Evolutionary conservation across 371 early-diverging fungal species (phyloP), one percentile per base, ranked within the genome.

Genomic region (Cokeromyces recurvatus): DNA sequence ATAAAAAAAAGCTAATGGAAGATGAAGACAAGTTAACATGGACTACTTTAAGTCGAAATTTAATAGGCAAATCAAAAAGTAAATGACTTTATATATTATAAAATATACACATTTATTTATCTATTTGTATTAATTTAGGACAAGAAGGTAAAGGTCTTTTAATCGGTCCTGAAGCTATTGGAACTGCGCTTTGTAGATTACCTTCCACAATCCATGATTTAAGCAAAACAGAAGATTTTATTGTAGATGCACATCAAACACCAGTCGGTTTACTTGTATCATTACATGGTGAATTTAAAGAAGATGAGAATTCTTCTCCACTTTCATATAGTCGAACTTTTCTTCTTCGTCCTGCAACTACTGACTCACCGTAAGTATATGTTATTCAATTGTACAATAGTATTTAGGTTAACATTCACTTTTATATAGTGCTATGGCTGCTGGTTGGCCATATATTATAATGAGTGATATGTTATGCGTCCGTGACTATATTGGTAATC

Each of bases 241-340:
- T 77, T 1, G 48, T 71, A 8, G 84, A 84, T 42, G 81, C 74
- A 8, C 74, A 65, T 47, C 83, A 83, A 53, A 62, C 60, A 15
- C 59, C 59, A 5, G 47, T 46, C 11, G 69, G 68, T 1, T 37
- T 74, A 20, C 21, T 62, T 0, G 35, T 72, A 12, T 61, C 48
- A 16, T 43, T 81, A 17, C 74, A 79, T 43, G 84, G 84, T 27
- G 80, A 81, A 51, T 80, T 84, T 39, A 62, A 59, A 35, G 77
- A 79, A 61, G 68, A 61, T 9, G 59, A 58, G 2, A 41, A 51
- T 11, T 31, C 53, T 16, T 38, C 53, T 22, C 61, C 64, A 12
- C 64, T 62, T 34, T 73, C 77, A 11, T 80, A 75, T 45, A 74
- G 77, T 39, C 73, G 84, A 14, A 66, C 75, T 7, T 78, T 84